Evolutionary conservation across 257 asterid species (phyloP).

Genomic region (Salvia miltiorrhiza): DNA sequence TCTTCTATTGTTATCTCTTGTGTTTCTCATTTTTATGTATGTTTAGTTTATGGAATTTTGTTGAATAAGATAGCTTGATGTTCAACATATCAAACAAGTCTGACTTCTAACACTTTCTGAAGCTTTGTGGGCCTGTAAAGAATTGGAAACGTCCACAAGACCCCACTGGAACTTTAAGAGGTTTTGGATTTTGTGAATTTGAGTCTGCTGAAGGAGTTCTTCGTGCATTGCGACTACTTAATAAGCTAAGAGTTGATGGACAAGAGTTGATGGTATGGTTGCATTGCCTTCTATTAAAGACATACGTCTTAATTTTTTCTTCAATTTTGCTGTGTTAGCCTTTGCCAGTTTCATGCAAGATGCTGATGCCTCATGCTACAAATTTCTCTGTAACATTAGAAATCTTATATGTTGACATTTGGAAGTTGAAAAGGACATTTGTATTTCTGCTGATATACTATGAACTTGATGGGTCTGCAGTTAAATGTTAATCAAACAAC

Average conservation of each 20-base stretch:
- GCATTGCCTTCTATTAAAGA: conserved; percentile 14
- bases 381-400: neutral
- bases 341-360: conserved; percentile 1
- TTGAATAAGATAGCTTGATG: conserved; percentile 1
- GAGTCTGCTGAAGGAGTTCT: conserved; percentile 97
- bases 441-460: conserved; percentile 28
- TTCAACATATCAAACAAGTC: conserved; percentile 20
- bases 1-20: conserved; percentile 5
- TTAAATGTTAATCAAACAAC: conserved; percentile 79
- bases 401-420: no score
- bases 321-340: neutral
- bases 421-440: neutral
- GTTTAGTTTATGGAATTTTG: neutral
- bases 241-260: conserved; percentile 81
- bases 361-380: neutral
- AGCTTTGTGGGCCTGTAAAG: conserved; percentile 98
- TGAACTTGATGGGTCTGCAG: conserved; percentile 43
- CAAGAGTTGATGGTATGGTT: conserved; percentile 83
- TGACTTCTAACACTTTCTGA: conserved; percentile 30
- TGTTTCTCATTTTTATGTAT: conserved; percentile 7
- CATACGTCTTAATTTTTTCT: conserved; percentile 1
- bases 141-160: conserved; percentile 98
- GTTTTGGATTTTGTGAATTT: conserved; percentile 96
- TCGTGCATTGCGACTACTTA: conserved; percentile 82
- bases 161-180: conserved; percentile 83